Evolutionary conservation across 352 stramenopile genomes (phyloP).

Genomic region (Globisporangium paddicum): DNA sequence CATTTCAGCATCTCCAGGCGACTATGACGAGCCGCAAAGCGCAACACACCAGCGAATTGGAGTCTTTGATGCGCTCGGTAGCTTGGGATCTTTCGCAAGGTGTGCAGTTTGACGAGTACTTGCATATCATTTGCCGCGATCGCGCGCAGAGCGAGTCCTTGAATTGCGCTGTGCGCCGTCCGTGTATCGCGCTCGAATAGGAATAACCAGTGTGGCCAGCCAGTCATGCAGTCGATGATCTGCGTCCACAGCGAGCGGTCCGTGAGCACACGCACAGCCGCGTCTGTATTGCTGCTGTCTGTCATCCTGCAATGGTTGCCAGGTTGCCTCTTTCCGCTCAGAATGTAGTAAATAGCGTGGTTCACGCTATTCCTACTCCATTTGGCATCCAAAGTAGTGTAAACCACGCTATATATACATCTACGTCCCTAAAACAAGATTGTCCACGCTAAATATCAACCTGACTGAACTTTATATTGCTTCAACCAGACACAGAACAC

Average conservation of each 20-base stretch:
- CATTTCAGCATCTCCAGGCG: neutral
- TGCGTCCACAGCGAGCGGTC: neutral
- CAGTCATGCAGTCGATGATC: neutral
- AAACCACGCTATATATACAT: neutral
- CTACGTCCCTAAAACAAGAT: neutral
- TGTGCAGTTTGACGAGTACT: neutral
- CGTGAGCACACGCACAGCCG: neutral
- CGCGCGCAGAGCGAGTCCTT: neutral
- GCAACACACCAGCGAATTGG: neutral
- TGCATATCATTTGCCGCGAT: neutral
- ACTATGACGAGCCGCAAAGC: neutral
- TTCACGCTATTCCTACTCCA: too few relatives aligned
- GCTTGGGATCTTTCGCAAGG: neutral
- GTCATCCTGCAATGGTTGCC: neutral
- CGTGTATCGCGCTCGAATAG: neutral
- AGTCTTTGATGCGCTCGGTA: neutral
- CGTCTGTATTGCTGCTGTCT: neutral
- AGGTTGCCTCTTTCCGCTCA: neutral
- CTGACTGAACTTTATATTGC: neutral
- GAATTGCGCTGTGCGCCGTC: neutral
- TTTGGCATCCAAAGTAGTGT: too few relatives aligned
- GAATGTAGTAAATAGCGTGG: too few relatives aligned
- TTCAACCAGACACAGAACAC: neutral
- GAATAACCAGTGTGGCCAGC: neutral
- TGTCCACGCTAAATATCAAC: neutral